Base-by-base conservation (phyloP, 2,329 filamentous ascomycete genomes). In the Periconia macrospinosa region DNA sequence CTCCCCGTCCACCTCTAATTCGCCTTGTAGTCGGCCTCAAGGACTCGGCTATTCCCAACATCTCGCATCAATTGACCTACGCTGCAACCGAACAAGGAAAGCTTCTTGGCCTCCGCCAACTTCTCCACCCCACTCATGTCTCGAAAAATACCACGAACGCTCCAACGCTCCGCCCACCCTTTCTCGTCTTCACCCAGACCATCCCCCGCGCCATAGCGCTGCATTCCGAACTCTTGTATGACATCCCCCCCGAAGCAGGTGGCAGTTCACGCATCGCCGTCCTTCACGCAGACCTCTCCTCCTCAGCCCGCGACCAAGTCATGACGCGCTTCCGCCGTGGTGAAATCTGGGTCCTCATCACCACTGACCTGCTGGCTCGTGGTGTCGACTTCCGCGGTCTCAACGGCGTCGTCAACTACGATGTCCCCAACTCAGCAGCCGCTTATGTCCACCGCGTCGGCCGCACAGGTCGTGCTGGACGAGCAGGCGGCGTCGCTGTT, bases 321-420 rank as follows among this genome's bases (percentile, higher is more conserved):
- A 96, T 99, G 88, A 86, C 91, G 50, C 86, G 87, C 18, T 97
- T 99, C 79, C 87, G 94, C 35, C 87, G 87, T 33, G 94, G 92
- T 59, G 92, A 97, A 70, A 88, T 97, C 57, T 99, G 94, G 94
- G 86, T 97, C 7, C 82, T 99, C 35, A 94, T 99, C 71, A 97
- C 94, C 0, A 99, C 94, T 0, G 94, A 99, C 69, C 84, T 99
- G 8, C 81, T 99, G 11, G 89, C 92, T 15, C 89, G 94, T 33
- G 94, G 94, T 18, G 87, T 99, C 41, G 94, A 99, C 74, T 97
- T 99, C 77, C 86, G 90, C 9, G 94, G 94, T 47, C 87, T 99
- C 58, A 97, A 97, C 67, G 92, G 92, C 44, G 92, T 99, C 0
- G 90, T 99, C 48, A 99, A 97, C 76, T 99, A 97, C 76, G 94